phyloP scores from a whole-genome alignment of 345 rosid species.

The Bruguiera parviflora region DNA sequence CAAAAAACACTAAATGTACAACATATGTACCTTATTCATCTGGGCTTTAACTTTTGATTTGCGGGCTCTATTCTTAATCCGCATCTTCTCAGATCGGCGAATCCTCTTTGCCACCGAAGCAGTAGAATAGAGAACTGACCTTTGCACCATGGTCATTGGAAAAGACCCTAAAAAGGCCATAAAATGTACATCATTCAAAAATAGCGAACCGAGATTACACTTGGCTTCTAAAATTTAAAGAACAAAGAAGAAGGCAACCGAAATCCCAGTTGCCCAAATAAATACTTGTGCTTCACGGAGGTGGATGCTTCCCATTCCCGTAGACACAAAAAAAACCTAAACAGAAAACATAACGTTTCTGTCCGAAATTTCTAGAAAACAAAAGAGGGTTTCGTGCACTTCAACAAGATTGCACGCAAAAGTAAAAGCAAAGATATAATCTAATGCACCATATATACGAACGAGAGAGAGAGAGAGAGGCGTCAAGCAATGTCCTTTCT shows the following conservation, averaged over 20 bases:
- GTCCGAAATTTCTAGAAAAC: background rate
- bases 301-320: background rate
- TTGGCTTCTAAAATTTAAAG: background rate
- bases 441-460: background rate
- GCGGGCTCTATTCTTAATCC: slow-evolving; percentile 1
- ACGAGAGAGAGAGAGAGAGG: no score
- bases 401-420: background rate
- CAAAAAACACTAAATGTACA: background rate
- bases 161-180: background rate
- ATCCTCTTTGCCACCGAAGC: background rate
- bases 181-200: background rate
- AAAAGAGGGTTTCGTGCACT: background rate
- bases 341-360: background rate
- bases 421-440: background rate
- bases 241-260: background rate
- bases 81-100: slow-evolving; percentile 1
- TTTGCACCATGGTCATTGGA: background rate
- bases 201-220: background rate
- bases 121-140: background rate
- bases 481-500: background rate
- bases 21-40: background rate
- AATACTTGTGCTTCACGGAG: background rate
- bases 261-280: background rate
- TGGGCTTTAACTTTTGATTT: background rate
- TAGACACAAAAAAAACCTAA: background rate